Conservation (phyloP, 352 stramenopile genomes). For the Pythium aristosporum region DNA sequence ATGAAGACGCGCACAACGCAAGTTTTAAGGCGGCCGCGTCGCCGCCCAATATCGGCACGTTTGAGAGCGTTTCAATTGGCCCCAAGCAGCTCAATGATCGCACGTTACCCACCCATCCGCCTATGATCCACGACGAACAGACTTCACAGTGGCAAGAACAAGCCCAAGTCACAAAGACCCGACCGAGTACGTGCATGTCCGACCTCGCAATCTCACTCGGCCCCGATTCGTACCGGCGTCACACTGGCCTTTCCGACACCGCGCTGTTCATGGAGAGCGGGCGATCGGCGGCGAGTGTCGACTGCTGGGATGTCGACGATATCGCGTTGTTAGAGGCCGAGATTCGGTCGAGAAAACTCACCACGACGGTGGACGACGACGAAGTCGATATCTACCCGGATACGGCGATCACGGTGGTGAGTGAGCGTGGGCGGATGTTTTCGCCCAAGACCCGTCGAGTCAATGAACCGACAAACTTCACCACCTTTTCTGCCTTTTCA, state of each 20-base stretch:
- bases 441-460: slow-evolving; percentile 1
- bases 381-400: slow-evolving; percentile 16
- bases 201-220: not conserved
- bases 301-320: slow-evolving; percentile 5
- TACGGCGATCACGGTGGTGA: not conserved
- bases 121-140: not conserved
- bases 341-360: not conserved
- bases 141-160: not conserved
- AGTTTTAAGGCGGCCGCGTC: not conserved
- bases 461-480: not conserved
- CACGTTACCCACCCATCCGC: not conserved
- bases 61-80: not conserved
- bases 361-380: not conserved
- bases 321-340: not conserved
- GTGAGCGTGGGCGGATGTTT: slow-evolving; percentile 4
- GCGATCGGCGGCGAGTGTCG: not conserved
- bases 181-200: not conserved
- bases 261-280: not conserved
- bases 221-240: not conserved
- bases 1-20: not conserved
- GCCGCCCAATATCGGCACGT: not conserved
- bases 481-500: not conserved
- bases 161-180: not conserved
- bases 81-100: not conserved
- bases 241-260: not conserved